Evolutionary conservation across 768 basidiomycete genomes (phyloP), one percentile per base, ranked within the genome.

Genomic region (Termitomyces sp.): DNA sequence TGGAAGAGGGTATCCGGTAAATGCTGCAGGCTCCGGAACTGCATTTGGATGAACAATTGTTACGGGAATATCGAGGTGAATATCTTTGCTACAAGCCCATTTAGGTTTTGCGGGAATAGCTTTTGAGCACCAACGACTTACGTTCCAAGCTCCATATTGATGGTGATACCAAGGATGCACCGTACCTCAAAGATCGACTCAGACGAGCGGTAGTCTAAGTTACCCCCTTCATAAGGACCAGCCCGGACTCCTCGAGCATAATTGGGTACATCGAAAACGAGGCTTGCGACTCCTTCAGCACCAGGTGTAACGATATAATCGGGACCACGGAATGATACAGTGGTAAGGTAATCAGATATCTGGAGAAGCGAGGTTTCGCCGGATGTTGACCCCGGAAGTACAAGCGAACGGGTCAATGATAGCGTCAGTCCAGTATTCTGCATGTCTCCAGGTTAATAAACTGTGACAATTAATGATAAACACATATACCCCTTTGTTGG

Each of bases 251-350:
- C 84, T 54, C 85, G 76, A 0, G 88, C 84, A 57, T 76, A 70
- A 47, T 72, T 76, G 5, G 91, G 91, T n/a, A 92, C 82, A 66
- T 92, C 86, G 60, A 94, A 85, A 12, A 90, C 87, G 12, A 94
- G 78, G 64, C 81, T 84, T 1, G 91, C 91, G 2, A 92, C 79
- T 22, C 91, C 91, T 65, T 92, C 91, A 3, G 77, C 78, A 18
- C 88, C 88, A 0, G 89, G 88, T 8, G 78, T 79, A 31, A 92
- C 82, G 32, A 82, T 80, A 61, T 92, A 92, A 63, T 92, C 91
- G 29, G 80, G 77, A 3, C 88, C 89, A 39, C 81, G 81, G 69
- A 87, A 94, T 12, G 86, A 79, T 18, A 92, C 84, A 12, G 80
- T 83, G 2, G 82, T 79, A 27, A 89, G 71, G 0, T 84, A 81